phyloP scores from a whole-genome alignment of 2,329 filamentous ascomycete species.

The Neofusicoccum sp. region DNA sequence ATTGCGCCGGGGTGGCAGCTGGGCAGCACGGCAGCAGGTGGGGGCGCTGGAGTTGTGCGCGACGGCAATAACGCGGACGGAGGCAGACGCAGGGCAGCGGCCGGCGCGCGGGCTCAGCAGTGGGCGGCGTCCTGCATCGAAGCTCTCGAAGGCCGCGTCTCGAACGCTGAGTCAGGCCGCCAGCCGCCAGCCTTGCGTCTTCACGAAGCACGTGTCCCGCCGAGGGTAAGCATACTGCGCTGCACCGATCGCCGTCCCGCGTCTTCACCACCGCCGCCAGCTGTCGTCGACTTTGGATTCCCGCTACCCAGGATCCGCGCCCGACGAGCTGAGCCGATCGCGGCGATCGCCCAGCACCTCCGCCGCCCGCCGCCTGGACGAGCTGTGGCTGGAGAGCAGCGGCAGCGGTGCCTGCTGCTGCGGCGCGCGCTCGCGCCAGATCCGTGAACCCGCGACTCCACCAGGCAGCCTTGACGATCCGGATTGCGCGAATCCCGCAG shows the following conservation, averaged over 20 bases:
- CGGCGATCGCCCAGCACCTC: background rate
- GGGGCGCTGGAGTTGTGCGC: background rate
- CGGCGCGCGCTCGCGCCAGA: background rate
- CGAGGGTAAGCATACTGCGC: background rate
- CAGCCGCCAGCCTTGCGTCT: too few relatives aligned
- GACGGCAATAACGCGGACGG: too few relatives aligned
- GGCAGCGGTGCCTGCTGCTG: background rate
- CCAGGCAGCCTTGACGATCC: background rate
- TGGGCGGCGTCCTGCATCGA: too few relatives aligned
- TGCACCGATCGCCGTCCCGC: background rate
- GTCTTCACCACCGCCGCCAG: background rate
- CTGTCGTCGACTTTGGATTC: constrained; percentile 6
- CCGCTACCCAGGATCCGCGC: constrained; percentile 1
- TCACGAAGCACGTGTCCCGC: too few relatives aligned
- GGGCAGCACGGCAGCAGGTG: background rate
- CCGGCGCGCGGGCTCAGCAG: too few relatives aligned
- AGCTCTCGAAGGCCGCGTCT: too few relatives aligned
- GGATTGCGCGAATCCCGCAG: background rate
- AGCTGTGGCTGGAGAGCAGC: constrained; percentile 3
- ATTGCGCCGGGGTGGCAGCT: background rate
- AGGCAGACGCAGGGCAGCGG: background rate
- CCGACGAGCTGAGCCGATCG: constrained; percentile 1
- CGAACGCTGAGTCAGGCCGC: too few relatives aligned
- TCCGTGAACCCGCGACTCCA: background rate
- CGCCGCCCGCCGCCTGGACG: background rate